phyloP scores from a whole-genome alignment of 2,329 filamentous ascomycete species.

The Scedosporium apiospermum region DNA sequence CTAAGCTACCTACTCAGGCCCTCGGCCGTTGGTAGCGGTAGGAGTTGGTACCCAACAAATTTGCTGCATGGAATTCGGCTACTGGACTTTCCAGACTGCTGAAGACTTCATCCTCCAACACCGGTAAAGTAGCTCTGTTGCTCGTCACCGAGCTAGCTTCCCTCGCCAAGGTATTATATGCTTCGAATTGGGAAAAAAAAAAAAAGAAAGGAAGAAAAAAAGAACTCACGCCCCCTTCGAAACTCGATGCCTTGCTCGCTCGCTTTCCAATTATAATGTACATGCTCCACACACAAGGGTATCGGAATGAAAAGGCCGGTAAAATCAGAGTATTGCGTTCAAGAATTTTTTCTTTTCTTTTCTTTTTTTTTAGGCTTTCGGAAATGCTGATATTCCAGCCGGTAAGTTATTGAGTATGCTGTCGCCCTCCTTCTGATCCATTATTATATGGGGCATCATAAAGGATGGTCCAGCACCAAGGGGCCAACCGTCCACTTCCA shows the following conservation, averaged over 20 bases:
- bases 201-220: neutral
- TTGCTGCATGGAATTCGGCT: neutral
- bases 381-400: slow-evolving; percentile 1
- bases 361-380: neutral
- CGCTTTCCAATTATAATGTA: slow-evolving; percentile 2
- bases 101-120: neutral
- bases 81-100: neutral
- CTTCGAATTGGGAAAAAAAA: neutral
- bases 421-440: neutral
- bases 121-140: neutral
- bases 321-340: neutral
- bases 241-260: neutral
- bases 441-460: neutral
- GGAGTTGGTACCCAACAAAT: neutral
- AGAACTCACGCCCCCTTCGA: neutral
- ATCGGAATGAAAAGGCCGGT: neutral
- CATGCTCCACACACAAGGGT: neutral
- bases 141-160: neutral
- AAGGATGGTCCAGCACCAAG: neutral
- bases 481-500: slow-evolving; percentile 1
- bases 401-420: neutral
- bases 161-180: neutral
- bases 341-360: neutral
- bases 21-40: neutral
- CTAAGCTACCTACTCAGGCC: slow-evolving; percentile 1